Conservation (phyloP, 1,284 basidiomycete species). For the Sporisorium scitamineum region DNA sequence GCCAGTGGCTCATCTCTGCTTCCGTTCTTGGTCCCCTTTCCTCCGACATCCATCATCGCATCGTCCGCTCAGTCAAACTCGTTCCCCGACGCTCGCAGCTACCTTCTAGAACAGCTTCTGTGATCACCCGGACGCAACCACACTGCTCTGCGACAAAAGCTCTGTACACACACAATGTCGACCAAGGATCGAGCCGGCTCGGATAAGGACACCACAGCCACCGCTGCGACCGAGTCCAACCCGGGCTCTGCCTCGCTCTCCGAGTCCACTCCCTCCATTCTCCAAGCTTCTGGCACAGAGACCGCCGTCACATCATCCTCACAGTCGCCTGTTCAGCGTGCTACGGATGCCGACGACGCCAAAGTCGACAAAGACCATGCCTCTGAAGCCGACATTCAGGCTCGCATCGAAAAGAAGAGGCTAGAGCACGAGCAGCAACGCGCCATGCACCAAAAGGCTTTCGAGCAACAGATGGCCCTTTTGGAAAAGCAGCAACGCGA, state of each 20-base stretch:
- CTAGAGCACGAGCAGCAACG: constrained; percentile 60
- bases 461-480: constrained; percentile 58
- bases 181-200: constrained; percentile 19
- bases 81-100: neutral
- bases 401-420: constrained; percentile 56
- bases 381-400: constrained; percentile 43
- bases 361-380: constrained; percentile 1
- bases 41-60: neutral
- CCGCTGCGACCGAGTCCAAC: constrained; percentile 27
- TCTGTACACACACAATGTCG: constrained; percentile 17
- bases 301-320: constrained; percentile 34
- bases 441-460: constrained; percentile 55
- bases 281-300: constrained; percentile 21
- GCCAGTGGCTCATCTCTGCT: neutral
- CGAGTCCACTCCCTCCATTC: constrained; percentile 45
- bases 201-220: constrained; percentile 6
- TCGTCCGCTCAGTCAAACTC: neutral
- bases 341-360: constrained; percentile 21
- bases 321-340: constrained; percentile 19
- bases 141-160: neutral
- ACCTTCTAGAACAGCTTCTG: neutral
- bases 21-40: neutral
- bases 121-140: neutral
- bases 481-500: constrained; percentile 58
- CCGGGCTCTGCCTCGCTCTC: constrained; percentile 43